Evolutionary conservation across 2,329 filamentous ascomycete species (phyloP), one percentile per base, ranked within the genome.

Genomic region (Lasiodiplodia sp.): DNA sequence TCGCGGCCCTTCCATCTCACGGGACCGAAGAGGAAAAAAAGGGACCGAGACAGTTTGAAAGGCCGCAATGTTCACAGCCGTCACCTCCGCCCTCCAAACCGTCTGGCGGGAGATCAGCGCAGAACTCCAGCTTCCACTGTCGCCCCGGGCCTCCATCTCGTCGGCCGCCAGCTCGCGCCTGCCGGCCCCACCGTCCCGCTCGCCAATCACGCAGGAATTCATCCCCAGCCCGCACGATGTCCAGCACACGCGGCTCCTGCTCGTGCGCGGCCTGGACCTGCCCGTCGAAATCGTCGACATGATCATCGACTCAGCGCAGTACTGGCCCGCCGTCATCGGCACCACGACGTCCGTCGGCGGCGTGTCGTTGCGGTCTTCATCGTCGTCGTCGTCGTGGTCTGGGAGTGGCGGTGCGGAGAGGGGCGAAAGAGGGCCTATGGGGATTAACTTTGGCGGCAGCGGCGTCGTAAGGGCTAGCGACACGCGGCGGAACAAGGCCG

Each of bases 281-380:
- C 67, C 67, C 11, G 23, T 64, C 37, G 67, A 64, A 28, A n/a
- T 68, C 23, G 67, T 31, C n/a, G 57, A 64, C 25, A 12, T 64
- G 34, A 21, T 68, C 51, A 63, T 68, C 58, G 67, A 68, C 25
- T 25, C 58, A 11, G 67, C 67, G 6, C 47, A 57, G 58, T 68
- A 68, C 58, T 64, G 53, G 49, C 67, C 67, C 16, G 37, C 51
- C 18, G 63, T 52, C 31, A 12, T 52, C 16, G 60, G 60, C 18
- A 64, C 60, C 10, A 52, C 60, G 3, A 38, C 44, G 16, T 12
- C 40, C 11, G 58, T 63, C 28, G 58, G 58, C 14, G 12, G 8
- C 14, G 25, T 49, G 23, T 16, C 23, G 23, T 12, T 63, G 25
- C n/a, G 44, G 3, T 23, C 44, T 1, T 34, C 31, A 0, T 34